These are phyloP conservation scores for Suhomyces yuchorum DNA, from an alignment of 1,139 yeast species.

Conservation along the genomic window DNA sequence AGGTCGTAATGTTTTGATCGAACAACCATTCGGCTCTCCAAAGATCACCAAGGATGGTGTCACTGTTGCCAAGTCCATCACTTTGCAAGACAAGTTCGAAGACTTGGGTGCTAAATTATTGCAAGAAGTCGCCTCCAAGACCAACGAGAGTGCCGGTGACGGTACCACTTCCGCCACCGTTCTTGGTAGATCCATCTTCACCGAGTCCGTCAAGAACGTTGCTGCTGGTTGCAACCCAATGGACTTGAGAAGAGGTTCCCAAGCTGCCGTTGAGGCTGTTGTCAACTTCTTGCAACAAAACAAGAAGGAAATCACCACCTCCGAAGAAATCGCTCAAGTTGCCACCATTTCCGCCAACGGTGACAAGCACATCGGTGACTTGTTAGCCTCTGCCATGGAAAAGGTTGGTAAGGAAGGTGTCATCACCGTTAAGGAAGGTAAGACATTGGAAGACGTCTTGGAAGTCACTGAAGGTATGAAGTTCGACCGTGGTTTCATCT, in stretches of 20 bases:
- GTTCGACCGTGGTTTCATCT: slow-evolving; percentile 97
- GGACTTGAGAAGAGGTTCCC: slow-evolving; percentile 98
- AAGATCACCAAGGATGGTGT: slow-evolving; percentile 99
- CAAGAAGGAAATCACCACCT: slow-evolving; percentile 96
- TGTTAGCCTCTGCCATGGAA: slow-evolving; percentile 97
- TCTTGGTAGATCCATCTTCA: slow-evolving; percentile 93
- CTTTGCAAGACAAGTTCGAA: slow-evolving; percentile 89
- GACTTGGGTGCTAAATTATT: slow-evolving; percentile 94
- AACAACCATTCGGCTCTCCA: slow-evolving; percentile 96
- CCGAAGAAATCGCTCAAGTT: slow-evolving; percentile 97
- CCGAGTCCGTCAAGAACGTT: slow-evolving; percentile 96
- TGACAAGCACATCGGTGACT: slow-evolving; percentile 89
- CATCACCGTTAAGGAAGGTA: slow-evolving; percentile 95
- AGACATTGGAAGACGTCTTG: slow-evolving; percentile 93
- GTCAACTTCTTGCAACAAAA: slow-evolving; percentile 84
- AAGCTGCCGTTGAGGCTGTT: slow-evolving; percentile 97
- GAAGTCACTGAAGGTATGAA: slow-evolving; percentile 99
- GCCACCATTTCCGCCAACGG: slow-evolving; percentile 99
- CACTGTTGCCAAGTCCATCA: slow-evolving; percentile 90
- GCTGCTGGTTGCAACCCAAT: slow-evolving; percentile 99
- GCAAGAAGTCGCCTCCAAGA: slow-evolving; percentile 98
- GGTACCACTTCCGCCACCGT: slow-evolving; percentile 99
- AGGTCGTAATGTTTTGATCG: slow-evolving; percentile 96
- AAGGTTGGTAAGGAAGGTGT: slow-evolving; percentile 99
- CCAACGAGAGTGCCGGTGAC: slow-evolving; percentile 98